Percentiles rank a stretch among this genome's conserved stretches.
Evolutionary conservation across 352 stramenopile genomes (phyloP).

Genomic region (Globisporangium nunn): DNA sequence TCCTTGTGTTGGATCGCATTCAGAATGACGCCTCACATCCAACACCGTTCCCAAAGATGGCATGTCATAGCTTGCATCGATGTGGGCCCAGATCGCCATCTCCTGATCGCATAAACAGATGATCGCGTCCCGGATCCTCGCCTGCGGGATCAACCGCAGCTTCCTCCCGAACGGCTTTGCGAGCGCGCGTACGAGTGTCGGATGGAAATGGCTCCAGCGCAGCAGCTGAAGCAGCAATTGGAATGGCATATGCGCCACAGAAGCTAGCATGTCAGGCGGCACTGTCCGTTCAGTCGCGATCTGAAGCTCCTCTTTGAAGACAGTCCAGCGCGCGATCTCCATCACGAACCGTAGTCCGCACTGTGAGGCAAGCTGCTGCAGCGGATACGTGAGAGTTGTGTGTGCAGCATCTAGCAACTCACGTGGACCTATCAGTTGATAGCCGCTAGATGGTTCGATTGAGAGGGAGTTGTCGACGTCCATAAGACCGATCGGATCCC

Average conservation of each 20-base stretch:
- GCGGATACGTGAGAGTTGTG: conserved; percentile 12
- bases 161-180: conserved; percentile 43
- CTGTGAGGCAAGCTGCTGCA: conserved; percentile 32
- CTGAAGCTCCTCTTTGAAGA: not conserved
- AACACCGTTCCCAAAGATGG: not conserved
- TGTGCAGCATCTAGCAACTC: conserved; percentile 9
- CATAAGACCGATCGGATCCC: conserved; percentile 6
- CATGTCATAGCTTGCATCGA: not conserved
- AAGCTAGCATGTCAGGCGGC: conserved; percentile 24
- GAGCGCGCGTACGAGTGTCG: conserved; percentile 25
- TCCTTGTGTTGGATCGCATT: not conserved
- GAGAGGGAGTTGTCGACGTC: not conserved
- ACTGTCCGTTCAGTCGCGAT: not conserved
- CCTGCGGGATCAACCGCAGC: conserved; percentile 36
- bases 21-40: not conserved
- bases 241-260: conserved; percentile 47
- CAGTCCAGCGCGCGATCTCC: conserved; percentile 32
- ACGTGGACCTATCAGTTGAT: not conserved
- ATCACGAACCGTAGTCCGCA: conserved; percentile 53
- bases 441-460: not conserved
- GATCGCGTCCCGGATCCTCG: conserved; percentile 30
- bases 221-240: conserved; percentile 59
- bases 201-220: conserved; percentile 71
- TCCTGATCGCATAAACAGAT: conserved; percentile 18
- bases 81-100: conserved; percentile 21